Base-by-base conservation (phyloP, 2,329 filamentous ascomycete species). In the Thermothelomyces thermophilus region DNA sequence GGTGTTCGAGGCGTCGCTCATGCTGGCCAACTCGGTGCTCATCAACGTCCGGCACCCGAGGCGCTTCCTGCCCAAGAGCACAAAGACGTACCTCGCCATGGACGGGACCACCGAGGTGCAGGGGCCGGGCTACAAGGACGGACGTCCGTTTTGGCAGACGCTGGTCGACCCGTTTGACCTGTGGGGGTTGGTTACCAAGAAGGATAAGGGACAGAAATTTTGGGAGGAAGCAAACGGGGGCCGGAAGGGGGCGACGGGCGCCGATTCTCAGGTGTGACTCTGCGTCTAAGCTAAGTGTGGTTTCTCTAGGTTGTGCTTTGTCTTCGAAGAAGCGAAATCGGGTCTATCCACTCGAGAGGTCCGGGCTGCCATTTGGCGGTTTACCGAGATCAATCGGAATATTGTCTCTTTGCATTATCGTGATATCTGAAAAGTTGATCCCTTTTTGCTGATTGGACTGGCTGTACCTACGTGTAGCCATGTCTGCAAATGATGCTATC, bases 1-100 rank as follows among this genome's bases (percentile, higher is more conserved):
- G 57, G 68, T 80, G 17, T 81, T 81, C 51, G 78, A 82, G 64
- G 73, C 70, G 1, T 55, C 60, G 0, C 60, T 79, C 11, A 81
- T 81, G 78, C 56, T 80, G 1, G 35, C 58, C 39, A 81, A 81
- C 56, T 31, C 36, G 4, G 66, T 67, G 9, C 62, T 68, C 28
- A 58, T 81, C 56, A 81, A 79, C 51, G 34, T 68, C 2, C 64
- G 72, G 4, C 74, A 80, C 54, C 77, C 77, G 19, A 67, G 76
- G 31, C 66, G 66, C 26, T 78, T 68, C 56, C 62, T 82, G 16
- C 79, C 78, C 0, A 58, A 64, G 51, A 70, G 67, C 51, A 70
- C 71, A 40, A 74, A 70, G 51, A 67, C 75, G 5, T 79, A 78
- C 57, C 68, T 82, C 2, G 67, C 68, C 1, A 60, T 7, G 65